Evolutionary conservation across 2,329 filamentous ascomycete genomes (phyloP).

Genomic region (Aspergillus quadricinctus): DNA sequence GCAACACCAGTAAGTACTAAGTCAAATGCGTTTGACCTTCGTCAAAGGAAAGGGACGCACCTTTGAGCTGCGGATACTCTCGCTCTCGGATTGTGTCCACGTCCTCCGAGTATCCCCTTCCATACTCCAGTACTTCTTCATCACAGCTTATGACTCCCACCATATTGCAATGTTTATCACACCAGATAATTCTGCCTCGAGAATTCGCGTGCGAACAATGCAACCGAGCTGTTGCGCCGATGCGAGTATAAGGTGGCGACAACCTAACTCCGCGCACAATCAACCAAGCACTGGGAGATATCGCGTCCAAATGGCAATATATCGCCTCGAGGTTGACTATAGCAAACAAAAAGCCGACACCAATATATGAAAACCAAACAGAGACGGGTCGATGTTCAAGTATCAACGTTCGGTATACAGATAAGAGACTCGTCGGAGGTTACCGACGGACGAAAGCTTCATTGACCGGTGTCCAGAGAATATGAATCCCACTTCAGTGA

Average conservation of each 20-base stretch:
- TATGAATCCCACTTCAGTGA: not conserved
- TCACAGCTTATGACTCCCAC: conserved; percentile 4
- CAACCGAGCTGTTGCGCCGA: not conserved
- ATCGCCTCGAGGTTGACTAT: not conserved
- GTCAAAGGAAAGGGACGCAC: conserved; percentile 16
- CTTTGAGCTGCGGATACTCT: conserved; percentile 46
- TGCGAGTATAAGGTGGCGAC: conserved; percentile 1
- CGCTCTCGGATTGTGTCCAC: conserved; percentile 44
- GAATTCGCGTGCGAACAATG: not conserved
- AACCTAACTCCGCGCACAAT: not conserved
- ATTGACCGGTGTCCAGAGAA: not conserved
- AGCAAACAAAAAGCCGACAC: not conserved
- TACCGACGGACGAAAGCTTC: conserved; percentile 14
- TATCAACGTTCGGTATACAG: not conserved
- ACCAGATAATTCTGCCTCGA: not conserved
- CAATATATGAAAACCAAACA: not conserved
- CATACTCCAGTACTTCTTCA: conserved; percentile 13
- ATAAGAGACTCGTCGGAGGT: conserved; percentile 17
- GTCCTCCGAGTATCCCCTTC: conserved; percentile 39
- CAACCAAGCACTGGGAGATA: not conserved
- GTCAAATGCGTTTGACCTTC: not conserved
- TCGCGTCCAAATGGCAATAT: not conserved
- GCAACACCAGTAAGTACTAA: not conserved
- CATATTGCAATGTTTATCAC: not conserved
- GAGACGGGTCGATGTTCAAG: not conserved